phyloP scores from a whole-genome alignment of 768 basidiomycete genomes.

The Bullera alba region DNA sequence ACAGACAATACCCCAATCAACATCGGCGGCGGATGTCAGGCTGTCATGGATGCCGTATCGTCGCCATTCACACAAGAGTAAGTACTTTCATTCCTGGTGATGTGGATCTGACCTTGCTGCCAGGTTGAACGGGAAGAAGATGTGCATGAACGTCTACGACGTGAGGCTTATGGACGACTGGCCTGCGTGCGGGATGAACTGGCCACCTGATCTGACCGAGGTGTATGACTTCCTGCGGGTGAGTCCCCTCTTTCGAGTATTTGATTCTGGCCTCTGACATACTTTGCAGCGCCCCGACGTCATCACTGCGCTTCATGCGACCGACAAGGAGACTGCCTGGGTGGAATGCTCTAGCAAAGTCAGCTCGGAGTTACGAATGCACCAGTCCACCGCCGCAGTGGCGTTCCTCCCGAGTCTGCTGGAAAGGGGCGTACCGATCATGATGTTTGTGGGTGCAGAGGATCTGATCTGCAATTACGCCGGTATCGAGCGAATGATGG shows the following conservation, averaged over 20 bases:
- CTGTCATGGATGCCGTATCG: conserved; percentile 51
- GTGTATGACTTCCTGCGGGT: conserved; percentile 75
- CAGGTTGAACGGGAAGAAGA: conserved; percentile 62
- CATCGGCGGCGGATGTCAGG: conserved; percentile 55
- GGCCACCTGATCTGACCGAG: conserved; percentile 78
- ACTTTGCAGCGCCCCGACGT: conserved; percentile 68
- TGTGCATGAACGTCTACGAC: conserved; percentile 93
- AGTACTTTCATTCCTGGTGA: conserved; percentile 14
- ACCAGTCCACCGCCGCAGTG: conserved; percentile 61
- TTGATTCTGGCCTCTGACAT: not conserved
- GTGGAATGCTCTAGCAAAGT: conserved; percentile 72
- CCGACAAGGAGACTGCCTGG: conserved; percentile 70
- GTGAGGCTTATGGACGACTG: conserved; percentile 74
- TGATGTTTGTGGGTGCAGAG: conserved; percentile 91
- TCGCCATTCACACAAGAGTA: conserved; percentile 47
- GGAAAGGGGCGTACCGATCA: conserved; percentile 64
- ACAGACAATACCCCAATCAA: conserved; percentile 48
- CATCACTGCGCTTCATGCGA: conserved; percentile 72
- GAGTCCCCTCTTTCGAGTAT: conserved; percentile 40
- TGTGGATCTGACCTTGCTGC: not conserved
- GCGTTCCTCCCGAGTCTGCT: conserved; percentile 70
- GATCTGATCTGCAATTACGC: conserved; percentile 95
- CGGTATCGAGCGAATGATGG: conserved; percentile 79
- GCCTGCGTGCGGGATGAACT: conserved; percentile 95
- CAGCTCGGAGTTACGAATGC: conserved; percentile 56